A percentile compares a stretch with the other conserved stretches of the same genome.
Evolutionary conservation across 805 yeast species (phyloP).

Genomic region (Candida tallmaniae): DNA sequence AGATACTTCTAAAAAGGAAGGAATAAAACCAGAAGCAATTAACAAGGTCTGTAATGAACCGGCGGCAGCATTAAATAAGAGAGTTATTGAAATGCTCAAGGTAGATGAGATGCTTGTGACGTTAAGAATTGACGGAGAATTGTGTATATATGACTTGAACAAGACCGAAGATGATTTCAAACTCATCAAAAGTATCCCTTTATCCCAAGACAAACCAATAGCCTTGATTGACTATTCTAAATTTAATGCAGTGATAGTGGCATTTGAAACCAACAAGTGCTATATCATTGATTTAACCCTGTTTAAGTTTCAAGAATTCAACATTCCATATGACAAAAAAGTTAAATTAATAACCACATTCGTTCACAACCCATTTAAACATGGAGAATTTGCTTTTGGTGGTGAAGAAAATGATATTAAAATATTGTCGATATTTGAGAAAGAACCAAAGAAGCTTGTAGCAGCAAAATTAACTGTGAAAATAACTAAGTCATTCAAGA

Average conservation of each 20-base stretch:
- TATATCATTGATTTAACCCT: slow-evolving; percentile 33
- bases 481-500: slow-evolving; percentile 35
- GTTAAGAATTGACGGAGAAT: slow-evolving; percentile 39
- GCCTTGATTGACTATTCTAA: slow-evolving; percentile 24
- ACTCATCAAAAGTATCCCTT: slow-evolving; percentile 26
- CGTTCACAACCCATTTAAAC: slow-evolving; percentile 42
- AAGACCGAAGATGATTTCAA: slow-evolving; percentile 20
- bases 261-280: slow-evolving; percentile 43
- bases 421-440: slow-evolving; percentile 36
- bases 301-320: slow-evolving; percentile 17
- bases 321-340: slow-evolving; percentile 11
- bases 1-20: slow-evolving; percentile 71
- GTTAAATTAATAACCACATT: slow-evolving; percentile 47
- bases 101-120: slow-evolving; percentile 35
- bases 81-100: slow-evolving; percentile 30
- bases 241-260: slow-evolving; percentile 34
- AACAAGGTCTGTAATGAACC: slow-evolving; percentile 35
- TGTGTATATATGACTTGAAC: slow-evolving; percentile 33
- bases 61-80: slow-evolving; percentile 22
- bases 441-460: slow-evolving; percentile 4
- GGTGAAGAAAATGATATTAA: slow-evolving; percentile 79
- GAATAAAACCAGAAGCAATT: slow-evolving; percentile 58
- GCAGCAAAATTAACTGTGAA: slow-evolving; percentile 2
- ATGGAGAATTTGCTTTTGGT: slow-evolving; percentile 68
- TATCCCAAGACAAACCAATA: slow-evolving; percentile 24